Conservation (phyloP, 768 basidiomycete species). For the Tricholoma sp. region DNA sequence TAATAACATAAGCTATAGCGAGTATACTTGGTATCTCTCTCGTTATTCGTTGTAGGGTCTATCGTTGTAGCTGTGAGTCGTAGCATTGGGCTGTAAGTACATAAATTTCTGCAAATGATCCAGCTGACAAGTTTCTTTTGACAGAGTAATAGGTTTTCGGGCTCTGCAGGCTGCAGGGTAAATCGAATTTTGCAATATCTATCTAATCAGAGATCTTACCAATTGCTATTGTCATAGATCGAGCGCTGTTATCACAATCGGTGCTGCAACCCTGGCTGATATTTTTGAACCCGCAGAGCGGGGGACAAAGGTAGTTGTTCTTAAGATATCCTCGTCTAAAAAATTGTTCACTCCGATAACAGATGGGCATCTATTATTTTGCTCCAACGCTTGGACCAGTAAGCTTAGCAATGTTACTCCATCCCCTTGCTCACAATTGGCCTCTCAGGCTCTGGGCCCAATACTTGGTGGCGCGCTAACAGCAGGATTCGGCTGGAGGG, state of each 20-base stretch:
- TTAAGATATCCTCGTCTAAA: not conserved
- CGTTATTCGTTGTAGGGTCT: slow-evolving; percentile 51
- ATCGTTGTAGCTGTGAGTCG: slow-evolving; percentile 51
- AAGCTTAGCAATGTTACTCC: slow-evolving; percentile 5
- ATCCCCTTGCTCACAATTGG: not conserved
- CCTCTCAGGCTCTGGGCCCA: slow-evolving; percentile 49
- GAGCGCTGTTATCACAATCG: slow-evolving; percentile 40
- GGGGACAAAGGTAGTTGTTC: slow-evolving; percentile 39
- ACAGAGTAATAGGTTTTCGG: slow-evolving; percentile 63
- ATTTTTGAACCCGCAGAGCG: slow-evolving; percentile 46
- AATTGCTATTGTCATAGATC: slow-evolving; percentile 6
- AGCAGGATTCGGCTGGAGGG: slow-evolving; percentile 68
- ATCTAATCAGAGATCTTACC: not conserved
- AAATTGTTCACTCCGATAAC: not conserved
- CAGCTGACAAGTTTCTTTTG: not conserved
- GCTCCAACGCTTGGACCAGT: slow-evolving; percentile 74
- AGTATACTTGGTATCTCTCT: slow-evolving; percentile 46
- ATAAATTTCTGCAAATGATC: not conserved
- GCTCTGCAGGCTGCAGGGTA: slow-evolving; percentile 65
- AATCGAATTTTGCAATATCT: slow-evolving; percentile 9
- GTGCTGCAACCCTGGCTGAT: slow-evolving; percentile 75
- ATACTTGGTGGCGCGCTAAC: slow-evolving; percentile 68
- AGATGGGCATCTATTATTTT: slow-evolving; percentile 78
- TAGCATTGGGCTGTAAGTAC: slow-evolving; percentile 42
- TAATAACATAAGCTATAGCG: slow-evolving; percentile 24